Evolutionary conservation across 768 basidiomycete genomes (phyloP).

Genomic region (Xanthoconium stramineum): DNA sequence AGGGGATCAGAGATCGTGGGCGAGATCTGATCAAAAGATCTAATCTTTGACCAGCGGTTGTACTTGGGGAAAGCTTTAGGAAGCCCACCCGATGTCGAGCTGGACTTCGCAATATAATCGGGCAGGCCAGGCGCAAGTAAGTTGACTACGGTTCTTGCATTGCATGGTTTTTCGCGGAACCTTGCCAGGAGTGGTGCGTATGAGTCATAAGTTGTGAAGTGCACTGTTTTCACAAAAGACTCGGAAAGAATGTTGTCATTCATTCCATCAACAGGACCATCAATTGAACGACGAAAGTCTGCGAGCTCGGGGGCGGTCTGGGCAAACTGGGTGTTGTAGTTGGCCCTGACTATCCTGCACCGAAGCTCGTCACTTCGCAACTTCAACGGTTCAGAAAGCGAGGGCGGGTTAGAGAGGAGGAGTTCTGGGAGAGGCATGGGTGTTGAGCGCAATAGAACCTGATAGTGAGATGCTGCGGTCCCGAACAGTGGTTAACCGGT

Average conservation of each 20-base stretch:
- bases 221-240: conserved; percentile 8
- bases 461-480: too few species aligned
- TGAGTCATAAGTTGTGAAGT: conserved; percentile 10
- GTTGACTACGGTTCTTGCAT: neutral
- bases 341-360: too few species aligned
- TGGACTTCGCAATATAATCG: conserved; percentile 12
- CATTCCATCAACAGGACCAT: neutral
- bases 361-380: too few species aligned
- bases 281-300: neutral
- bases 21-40: neutral
- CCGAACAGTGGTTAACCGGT: too few species aligned
- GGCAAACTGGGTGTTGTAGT: too few species aligned
- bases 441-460: too few species aligned
- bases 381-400: too few species aligned
- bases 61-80: conserved; percentile 12
- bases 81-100: conserved; percentile 14
- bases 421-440: too few species aligned
- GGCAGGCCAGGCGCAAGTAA: too few species aligned
- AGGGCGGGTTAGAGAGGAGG: too few species aligned
- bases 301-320: neutral
- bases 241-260: neutral
- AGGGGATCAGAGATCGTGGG: neutral
- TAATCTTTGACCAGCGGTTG: neutral
- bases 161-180: conserved; percentile 5
- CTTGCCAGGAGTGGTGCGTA: conserved; percentile 12